These are phyloP conservation scores for Coemansia reversa DNA, from an alignment of 192 early-diverging fungal species.

Conservation along the genomic window DNA sequence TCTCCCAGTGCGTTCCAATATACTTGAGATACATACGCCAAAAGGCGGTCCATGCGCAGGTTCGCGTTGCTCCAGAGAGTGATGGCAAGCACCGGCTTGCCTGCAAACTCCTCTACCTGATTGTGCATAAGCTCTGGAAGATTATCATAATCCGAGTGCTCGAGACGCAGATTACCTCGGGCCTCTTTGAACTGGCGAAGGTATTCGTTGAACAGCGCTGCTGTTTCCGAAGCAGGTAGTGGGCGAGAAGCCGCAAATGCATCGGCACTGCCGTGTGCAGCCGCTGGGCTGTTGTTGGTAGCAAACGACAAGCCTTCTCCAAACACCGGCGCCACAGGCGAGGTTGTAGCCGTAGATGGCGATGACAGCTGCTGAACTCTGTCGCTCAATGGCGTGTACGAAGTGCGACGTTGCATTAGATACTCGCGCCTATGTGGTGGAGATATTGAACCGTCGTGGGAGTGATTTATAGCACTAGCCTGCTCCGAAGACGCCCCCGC, in stretches of 20 bases:
- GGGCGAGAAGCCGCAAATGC: background rate
- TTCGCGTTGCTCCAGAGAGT: slow-evolving; percentile 47
- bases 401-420: slow-evolving; percentile 16
- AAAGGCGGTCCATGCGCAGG: slow-evolving; percentile 40
- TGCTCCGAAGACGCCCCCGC: background rate
- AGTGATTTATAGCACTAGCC: background rate
- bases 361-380: slow-evolving; percentile 3
- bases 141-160: slow-evolving; percentile 22
- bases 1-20: slow-evolving; percentile 55
- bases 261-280: background rate
- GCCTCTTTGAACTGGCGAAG: slow-evolving; percentile 47
- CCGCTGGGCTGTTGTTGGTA: background rate
- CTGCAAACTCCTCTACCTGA: slow-evolving; percentile 44
- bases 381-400: slow-evolving; percentile 26
- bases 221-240: slow-evolving; percentile 26
- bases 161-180: slow-evolving; percentile 28
- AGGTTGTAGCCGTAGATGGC: background rate
- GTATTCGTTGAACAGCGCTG: slow-evolving; percentile 46
- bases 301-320: slow-evolving; percentile 4
- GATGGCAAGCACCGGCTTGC: slow-evolving; percentile 42
- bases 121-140: slow-evolving; percentile 28
- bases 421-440: slow-evolving; percentile 2
- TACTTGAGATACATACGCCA: slow-evolving; percentile 42
- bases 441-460: background rate
- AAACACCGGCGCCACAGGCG: background rate